phyloP scores from a whole-genome alignment of 768 basidiomycete genomes.

The Boletellus sp. region DNA sequence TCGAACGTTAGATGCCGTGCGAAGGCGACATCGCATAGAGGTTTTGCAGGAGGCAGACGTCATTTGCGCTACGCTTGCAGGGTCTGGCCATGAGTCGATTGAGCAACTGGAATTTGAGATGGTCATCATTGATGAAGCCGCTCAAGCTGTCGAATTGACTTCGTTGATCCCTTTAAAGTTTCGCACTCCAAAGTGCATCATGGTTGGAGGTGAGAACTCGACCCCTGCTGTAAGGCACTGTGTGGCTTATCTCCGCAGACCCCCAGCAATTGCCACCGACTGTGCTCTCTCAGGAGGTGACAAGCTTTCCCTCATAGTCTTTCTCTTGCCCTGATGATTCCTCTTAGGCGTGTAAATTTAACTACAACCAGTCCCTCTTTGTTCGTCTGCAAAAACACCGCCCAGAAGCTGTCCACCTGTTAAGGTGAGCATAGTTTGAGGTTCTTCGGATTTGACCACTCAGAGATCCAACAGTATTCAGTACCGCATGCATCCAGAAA shows the following conservation, averaged over 20 bases:
- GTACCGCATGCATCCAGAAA: slow-evolving; percentile 99
- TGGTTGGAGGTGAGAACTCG: slow-evolving; percentile 74
- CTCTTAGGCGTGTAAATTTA: slow-evolving; percentile 57
- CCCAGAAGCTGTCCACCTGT: slow-evolving; percentile 82
- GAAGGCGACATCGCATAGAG: slow-evolving; percentile 67
- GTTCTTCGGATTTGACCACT: background rate
- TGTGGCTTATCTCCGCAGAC: slow-evolving; percentile 39
- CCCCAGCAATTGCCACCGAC: slow-evolving; percentile 97
- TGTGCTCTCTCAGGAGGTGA: slow-evolving; percentile 61
- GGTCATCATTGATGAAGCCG: slow-evolving; percentile 96
- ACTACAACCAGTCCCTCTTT: slow-evolving; percentile 90
- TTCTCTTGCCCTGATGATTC: slow-evolving; percentile 14
- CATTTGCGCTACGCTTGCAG: slow-evolving; percentile 90
- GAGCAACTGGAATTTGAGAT: slow-evolving; percentile 87
- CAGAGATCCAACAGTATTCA: slow-evolving; percentile 66
- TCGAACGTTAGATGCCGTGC: slow-evolving; percentile 77
- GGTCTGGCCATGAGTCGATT: slow-evolving; percentile 85
- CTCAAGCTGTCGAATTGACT: slow-evolving; percentile 92
- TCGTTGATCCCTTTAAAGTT: slow-evolving; percentile 95
- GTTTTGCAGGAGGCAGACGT: slow-evolving; percentile 89
- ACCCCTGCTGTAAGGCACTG: background rate
- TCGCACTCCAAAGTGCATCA: slow-evolving; percentile 73
- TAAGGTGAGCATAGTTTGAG: slow-evolving; percentile 56
- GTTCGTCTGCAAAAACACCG: slow-evolving; percentile 80
- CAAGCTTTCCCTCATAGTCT: slow-evolving; percentile 20